Evolutionary conservation across 805 yeast species (phyloP).

Genomic region (Candida khao-thaluensis): DNA sequence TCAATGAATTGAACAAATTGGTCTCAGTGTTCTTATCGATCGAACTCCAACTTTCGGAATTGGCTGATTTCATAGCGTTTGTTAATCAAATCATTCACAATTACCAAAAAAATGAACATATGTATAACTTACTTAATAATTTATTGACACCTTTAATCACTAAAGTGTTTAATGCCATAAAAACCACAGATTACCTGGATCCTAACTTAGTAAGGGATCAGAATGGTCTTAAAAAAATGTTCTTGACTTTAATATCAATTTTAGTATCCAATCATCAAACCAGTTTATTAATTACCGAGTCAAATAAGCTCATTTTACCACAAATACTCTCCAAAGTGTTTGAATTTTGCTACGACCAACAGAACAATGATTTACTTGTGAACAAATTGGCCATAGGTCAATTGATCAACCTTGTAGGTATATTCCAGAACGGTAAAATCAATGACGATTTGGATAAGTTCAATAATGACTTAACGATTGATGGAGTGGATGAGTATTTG

Average conservation of each 20-base stretch:
- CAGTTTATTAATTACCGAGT: conserved; percentile 68
- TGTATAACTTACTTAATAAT: conserved; percentile 72
- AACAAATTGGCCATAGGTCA: conserved; percentile 71
- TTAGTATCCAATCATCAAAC: conserved; percentile 76
- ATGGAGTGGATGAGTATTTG: conserved; percentile 69
- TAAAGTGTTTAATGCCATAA: conserved; percentile 56
- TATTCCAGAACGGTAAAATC: conserved; percentile 69
- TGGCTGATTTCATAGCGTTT: conserved; percentile 80
- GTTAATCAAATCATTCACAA: conserved; percentile 84
- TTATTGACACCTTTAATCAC: conserved; percentile 71
- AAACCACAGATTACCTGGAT: conserved; percentile 47
- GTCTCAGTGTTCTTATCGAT: conserved; percentile 58
- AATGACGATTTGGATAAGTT: conserved; percentile 60
- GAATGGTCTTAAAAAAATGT: conserved; percentile 63
- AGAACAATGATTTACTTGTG: conserved; percentile 32
- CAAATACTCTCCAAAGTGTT: conserved; percentile 61
- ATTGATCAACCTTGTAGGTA: conserved; percentile 58
- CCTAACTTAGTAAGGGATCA: conserved; percentile 62
- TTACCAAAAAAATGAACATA: conserved; percentile 62
- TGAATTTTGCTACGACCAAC: conserved; percentile 59
- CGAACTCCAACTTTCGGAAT: conserved; percentile 59
- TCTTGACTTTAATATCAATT: conserved; percentile 65
- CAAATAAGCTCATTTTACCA: conserved; percentile 62
- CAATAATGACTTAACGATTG: conserved; percentile 49
- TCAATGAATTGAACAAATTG: conserved; percentile 60